phyloP scores from a whole-genome alignment of 225 moss, liverwort and hornwort genomes.

The Bryum argenteum region DNA sequence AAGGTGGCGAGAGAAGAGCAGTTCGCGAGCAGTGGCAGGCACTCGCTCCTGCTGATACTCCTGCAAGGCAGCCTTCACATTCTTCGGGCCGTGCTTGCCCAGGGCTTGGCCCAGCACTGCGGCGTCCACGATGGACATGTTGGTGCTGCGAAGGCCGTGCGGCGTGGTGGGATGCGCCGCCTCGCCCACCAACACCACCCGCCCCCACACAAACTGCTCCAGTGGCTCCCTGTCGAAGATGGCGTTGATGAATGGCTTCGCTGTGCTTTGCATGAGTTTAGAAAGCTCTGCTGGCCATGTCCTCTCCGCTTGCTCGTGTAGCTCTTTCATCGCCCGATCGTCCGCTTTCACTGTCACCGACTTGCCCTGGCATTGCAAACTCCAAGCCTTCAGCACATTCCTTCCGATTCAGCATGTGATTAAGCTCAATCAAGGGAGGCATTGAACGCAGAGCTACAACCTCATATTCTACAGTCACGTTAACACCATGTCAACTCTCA shows the following conservation, averaged over 20 bases:
- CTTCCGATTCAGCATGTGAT: too few relatives aligned
- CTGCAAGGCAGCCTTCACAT: conserved; percentile 44
- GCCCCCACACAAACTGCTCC: conserved; percentile 58
- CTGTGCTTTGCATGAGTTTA: conserved; percentile 57
- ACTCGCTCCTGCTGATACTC: conserved; percentile 64
- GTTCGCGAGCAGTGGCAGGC: conserved; percentile 51
- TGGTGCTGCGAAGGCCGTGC: conserved; percentile 76
- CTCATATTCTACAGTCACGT: too few relatives aligned
- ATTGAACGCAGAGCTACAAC: too few relatives aligned
- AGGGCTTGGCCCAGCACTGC: conserved; percentile 59
- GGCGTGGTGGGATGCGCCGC: conserved; percentile 84
- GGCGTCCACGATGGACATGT: conserved; percentile 83
- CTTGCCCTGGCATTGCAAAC: conserved; percentile 34
- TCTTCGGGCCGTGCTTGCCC: conserved; percentile 29
- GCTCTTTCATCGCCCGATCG: conserved; percentile 32
- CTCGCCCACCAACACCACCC: conserved; percentile 80
- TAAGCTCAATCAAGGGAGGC: too few relatives aligned
- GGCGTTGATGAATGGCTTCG: conserved; percentile 66
- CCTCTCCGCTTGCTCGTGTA: conserved; percentile 55
- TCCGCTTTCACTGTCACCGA: conserved; percentile 65
- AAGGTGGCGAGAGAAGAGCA: conserved; percentile 67
- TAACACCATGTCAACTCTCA: too few relatives aligned
- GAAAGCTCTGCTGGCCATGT: conserved; percentile 70
- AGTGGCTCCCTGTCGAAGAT: conserved; percentile 81
- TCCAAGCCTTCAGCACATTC: too few relatives aligned